A percentile compares a stretch with the other conserved stretches of the same genome.
Evolutionary conservation across 2,329 filamentous ascomycete genomes (phyloP).

Genomic region (Epichloe coenophiala): DNA sequence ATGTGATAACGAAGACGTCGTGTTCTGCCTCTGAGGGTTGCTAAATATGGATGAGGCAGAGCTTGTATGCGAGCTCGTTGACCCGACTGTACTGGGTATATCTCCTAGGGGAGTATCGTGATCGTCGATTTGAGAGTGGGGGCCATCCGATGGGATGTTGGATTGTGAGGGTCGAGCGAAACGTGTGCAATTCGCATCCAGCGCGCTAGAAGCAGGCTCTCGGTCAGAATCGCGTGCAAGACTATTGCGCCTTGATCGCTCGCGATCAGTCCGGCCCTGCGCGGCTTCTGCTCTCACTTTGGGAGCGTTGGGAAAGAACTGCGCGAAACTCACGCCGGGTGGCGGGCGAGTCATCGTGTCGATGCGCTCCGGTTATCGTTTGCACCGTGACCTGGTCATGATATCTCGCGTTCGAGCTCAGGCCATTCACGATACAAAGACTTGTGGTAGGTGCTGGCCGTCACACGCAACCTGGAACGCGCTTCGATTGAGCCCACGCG

Average conservation of each 20-base stretch:
- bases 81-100: constrained; percentile 56
- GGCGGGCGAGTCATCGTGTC: constrained; percentile 67
- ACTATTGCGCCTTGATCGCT: constrained; percentile 15
- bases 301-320: constrained; percentile 74
- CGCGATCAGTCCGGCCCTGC: constrained; percentile 23
- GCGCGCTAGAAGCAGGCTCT: constrained; percentile 11
- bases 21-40: constrained; percentile 27
- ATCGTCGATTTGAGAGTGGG: constrained; percentile 31
- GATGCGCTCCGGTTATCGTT: constrained; percentile 36
- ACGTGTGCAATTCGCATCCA: constrained; percentile 14
- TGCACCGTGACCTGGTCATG: constrained; percentile 42
- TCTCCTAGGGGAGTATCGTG: constrained; percentile 49
- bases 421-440: constrained; percentile 10
- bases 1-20: constrained; percentile 29
- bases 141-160: constrained; percentile 14
- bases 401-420: constrained; percentile 28
- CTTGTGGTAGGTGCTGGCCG: constrained; percentile 6
- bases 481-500: constrained; percentile 25
- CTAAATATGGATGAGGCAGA: constrained; percentile 61
- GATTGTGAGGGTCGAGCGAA: constrained; percentile 10
- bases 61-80: constrained; percentile 58
- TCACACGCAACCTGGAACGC: constrained; percentile 9
- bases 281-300: constrained; percentile 38
- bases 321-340: constrained; percentile 62
- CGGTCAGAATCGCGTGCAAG: constrained; percentile 12